Base-by-base conservation (phyloP, 495 filamentous ascomycete genomes). In the Neurospora sp. region DNA sequence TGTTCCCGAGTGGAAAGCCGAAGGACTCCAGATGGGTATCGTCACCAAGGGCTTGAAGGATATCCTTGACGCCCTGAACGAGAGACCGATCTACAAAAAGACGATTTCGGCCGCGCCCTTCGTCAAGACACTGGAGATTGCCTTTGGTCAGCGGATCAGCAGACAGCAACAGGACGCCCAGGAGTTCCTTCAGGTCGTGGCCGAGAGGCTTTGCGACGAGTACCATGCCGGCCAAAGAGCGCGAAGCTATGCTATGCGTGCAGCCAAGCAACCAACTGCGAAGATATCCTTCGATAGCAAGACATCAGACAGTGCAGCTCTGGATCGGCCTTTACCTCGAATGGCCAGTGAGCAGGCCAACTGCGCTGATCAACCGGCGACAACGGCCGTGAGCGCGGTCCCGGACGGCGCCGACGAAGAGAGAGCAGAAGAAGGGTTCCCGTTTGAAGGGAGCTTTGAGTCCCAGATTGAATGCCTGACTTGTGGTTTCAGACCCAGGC, bases 111-210 rank as follows among this genome's bases (percentile, higher is more conserved):
- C 95, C 27, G 88, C 86, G 4, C 84, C 85, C 1, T 98, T 99
- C 79, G 90, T 99, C 20, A 81, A 86, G 72, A 89, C 90, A 0
- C 83, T 99, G 37, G 96, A 99, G 82, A 85, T 86, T 44, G 94
- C 95, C 5, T 99, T 97, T 79, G 87, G 90, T 39, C 93, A 95
- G 74, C 90, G 91, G 54, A 95, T 99, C 78, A 97, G 92, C 77
- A 91, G 96, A 69, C 91, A 93, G 74, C 96, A 99, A 80, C 96
- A 99, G 82, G 96, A 99, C 84, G 96, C 96, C n/a, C 96, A 99
- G 79, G 96, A 99, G 80, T 96, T 99, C 73, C 78, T 99, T 72
- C 96, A 99, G 82, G 89, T 98, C 69, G 91, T 99, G 23, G 90
- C 93, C 5, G 96, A 99, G 82, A 87, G 95, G 62, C 86, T 99